These are phyloP conservation scores for Colletotrichum kahawae DNA, from an alignment of 2,329 filamentous ascomycete species.

Conservation along the genomic window DNA sequence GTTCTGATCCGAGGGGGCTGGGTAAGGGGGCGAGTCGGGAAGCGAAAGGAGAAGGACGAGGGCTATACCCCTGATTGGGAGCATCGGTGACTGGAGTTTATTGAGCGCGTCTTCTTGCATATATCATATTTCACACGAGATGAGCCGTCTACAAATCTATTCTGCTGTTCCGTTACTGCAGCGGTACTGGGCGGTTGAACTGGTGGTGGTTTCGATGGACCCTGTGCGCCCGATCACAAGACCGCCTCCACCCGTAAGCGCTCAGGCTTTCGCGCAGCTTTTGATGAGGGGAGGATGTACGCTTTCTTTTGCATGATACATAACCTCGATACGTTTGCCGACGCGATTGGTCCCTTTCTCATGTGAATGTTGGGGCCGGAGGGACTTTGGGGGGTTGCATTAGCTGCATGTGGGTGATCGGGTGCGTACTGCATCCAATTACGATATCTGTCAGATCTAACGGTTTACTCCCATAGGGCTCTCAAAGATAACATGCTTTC, in stretches of 20 bases:
- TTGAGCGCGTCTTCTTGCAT: neutral
- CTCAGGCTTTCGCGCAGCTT: neutral
- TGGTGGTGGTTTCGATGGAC: neutral
- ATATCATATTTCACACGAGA: neutral
- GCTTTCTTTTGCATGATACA: neutral
- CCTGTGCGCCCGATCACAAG: neutral
- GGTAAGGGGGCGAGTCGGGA: too few species aligned
- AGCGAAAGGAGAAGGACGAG: neutral
- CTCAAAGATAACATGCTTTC: neutral
- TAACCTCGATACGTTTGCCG: neutral
- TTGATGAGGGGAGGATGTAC: neutral
- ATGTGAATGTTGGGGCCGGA: neutral
- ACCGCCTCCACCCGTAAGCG: neutral
- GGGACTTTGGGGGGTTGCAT: neutral
- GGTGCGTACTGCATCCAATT: neutral
- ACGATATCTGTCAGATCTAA: neutral
- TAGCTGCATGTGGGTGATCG: neutral
- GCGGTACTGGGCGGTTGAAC: neutral
- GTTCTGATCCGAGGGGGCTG: neutral
- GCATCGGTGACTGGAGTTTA: neutral
- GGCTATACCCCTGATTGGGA: neutral
- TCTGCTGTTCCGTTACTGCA: neutral
- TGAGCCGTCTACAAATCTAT: neutral
- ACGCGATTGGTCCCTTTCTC: neutral
- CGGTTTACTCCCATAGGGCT: too few species aligned